These are phyloP conservation scores for Picochlorum sp. DNA, from an alignment of 139 green algal genomes.

Conservation along the genomic window DNA sequence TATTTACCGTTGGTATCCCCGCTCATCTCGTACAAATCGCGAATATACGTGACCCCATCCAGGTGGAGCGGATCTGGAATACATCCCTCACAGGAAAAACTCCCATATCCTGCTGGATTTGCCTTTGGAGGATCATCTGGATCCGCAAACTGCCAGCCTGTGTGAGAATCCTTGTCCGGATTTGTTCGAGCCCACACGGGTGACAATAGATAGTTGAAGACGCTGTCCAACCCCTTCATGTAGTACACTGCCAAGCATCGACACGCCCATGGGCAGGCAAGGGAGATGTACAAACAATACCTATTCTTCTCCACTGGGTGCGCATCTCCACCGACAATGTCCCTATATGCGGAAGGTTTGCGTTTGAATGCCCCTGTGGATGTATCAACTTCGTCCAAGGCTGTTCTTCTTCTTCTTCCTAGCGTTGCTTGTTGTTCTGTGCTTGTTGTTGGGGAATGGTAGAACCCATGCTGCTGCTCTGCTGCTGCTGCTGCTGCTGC, in stretches of 20 bases:
- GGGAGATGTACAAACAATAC: constrained; percentile 94
- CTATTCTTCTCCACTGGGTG: constrained; percentile 57
- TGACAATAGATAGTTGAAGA: constrained; percentile 77
- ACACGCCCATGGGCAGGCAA: constrained; percentile 89
- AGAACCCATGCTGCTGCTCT: too few relatives aligned
- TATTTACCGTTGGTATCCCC: constrained; percentile 69
- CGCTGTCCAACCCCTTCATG: constrained; percentile 75
- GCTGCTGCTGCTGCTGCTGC: too few relatives aligned
- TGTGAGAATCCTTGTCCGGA: constrained; percentile 74
- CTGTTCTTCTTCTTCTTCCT: constrained; percentile 16
- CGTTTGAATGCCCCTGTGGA: constrained; percentile 35
- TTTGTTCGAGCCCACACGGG: constrained; percentile 74
- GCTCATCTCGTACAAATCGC: constrained; percentile 75
- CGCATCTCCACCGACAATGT: constrained; percentile 35
- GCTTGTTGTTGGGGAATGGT: too few relatives aligned
- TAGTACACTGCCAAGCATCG: constrained; percentile 54
- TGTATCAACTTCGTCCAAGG: constrained; percentile 40
- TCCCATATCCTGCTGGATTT: constrained; percentile 6
- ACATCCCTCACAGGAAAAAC: constrained; percentile 28
- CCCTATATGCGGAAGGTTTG: constrained; percentile 26
- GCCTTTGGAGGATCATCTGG: constrained; percentile 43
- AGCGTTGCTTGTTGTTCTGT: too few relatives aligned
- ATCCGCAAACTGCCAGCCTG: constrained; percentile 70
- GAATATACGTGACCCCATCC: constrained; percentile 57
- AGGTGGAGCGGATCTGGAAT: constrained; percentile 56